Base-by-base conservation (phyloP, 2,329 filamentous ascomycete species). In the Penicillium occitanis region DNA sequence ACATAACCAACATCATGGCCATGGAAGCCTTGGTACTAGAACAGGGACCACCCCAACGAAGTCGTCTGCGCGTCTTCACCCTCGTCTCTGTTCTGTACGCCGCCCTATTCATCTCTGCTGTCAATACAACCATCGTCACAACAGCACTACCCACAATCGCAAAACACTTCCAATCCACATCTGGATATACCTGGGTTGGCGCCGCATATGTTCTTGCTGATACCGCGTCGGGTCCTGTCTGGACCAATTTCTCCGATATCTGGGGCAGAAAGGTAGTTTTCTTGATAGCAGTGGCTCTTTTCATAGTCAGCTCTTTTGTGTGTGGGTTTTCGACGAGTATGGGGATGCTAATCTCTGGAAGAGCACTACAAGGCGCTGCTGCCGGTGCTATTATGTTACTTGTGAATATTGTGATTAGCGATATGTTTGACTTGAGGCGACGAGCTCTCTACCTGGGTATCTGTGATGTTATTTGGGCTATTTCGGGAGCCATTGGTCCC, bases 241-340 rank as follows among this genome's bases (percentile, higher is more conserved):
- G 79, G 79, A 78, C 77, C 2, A 79, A 78, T 48, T 69, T 80
- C 50, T 55, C 50, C 2, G 61, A 88, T 67, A 88, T 88, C 55
- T 88, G 83, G 74, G 86, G 86, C 4, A 80, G 86, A 46, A 88
- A 88, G 68, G 82, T 83, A 8, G 81, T 86, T 48, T 75, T 88
- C 17, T 77, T 88, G 33, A 70, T 81, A 10, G 85, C 84, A 1
- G 85, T 86, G 64, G 74, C 79, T 11, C 77, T 88, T 37, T 89
- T 88, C 77, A 82, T 88, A 67, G 73, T 84, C 17, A 85, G 85
- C 17, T 85, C 82, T 4, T 73, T 87, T 33, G 76, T 88, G 6
- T 82, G 84, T 19, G 86, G 80, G 2, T 70, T 86, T 8, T 76
- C 83, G 14, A 79, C 79, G 57, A 85, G 78, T 68, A 85, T 87